Evolutionary conservation across 2,329 filamentous ascomycete species (phyloP).

Genomic region (Epichloe typhina): DNA sequence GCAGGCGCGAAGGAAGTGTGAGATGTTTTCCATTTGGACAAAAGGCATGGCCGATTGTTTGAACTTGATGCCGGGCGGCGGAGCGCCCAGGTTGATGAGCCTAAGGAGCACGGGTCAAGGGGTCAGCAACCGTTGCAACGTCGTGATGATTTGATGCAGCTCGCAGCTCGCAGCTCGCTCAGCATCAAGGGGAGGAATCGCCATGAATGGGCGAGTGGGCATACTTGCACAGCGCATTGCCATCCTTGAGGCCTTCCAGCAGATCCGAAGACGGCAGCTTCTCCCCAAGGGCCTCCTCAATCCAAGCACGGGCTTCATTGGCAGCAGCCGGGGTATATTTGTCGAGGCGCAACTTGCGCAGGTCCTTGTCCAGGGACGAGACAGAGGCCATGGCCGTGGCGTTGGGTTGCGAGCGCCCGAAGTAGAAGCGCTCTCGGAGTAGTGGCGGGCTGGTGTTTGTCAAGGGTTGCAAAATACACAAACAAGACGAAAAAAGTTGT

Average conservation of each 20-base stretch:
- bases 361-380: slow-evolving; percentile 83
- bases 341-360: slow-evolving; percentile 83
- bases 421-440: too few relatives aligned
- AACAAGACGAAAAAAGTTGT: too few relatives aligned
- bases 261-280: slow-evolving; percentile 61
- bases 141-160: too few relatives aligned
- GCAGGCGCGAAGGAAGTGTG: slow-evolving; percentile 83
- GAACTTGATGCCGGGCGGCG: slow-evolving; percentile 71
- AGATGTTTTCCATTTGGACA: slow-evolving; percentile 99
- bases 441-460: too few relatives aligned
- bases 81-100: slow-evolving; percentile 67
- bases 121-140: background rate
- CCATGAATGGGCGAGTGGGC: slow-evolving; percentile 14
- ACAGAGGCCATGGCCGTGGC: slow-evolving; percentile 68
- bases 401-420: too few relatives aligned
- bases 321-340: slow-evolving; percentile 87
- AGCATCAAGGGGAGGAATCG: background rate
- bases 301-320: slow-evolving; percentile 74
- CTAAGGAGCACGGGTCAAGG: slow-evolving; percentile 28
- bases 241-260: slow-evolving; percentile 78
- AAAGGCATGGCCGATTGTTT: slow-evolving; percentile 94
- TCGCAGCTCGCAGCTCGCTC: too few relatives aligned
- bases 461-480: too few relatives aligned
- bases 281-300: slow-evolving; percentile 68
- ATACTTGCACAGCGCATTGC: slow-evolving; percentile 83